A percentile compares a stretch with the other conserved stretches of the same genome.
Conservation (phyloP, 2,329 filamentous ascomycete genomes). For the Eutypella sp. region DNA sequence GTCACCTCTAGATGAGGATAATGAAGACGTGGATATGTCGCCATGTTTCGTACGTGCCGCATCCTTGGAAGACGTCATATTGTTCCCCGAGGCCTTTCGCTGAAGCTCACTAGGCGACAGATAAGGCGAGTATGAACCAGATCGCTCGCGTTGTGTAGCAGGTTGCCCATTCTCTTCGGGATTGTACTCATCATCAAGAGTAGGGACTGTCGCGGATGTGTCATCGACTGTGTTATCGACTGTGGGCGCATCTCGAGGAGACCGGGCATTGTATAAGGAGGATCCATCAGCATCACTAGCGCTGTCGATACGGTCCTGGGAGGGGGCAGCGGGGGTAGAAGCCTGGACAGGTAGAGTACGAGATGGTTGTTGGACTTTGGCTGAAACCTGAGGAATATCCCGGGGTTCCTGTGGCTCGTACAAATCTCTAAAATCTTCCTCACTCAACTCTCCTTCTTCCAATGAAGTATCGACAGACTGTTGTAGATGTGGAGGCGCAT, state of each 20-base stretch:
- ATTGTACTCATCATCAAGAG: constrained; percentile 18
- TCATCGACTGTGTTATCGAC: constrained; percentile 18
- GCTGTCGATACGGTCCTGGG: constrained; percentile 18
- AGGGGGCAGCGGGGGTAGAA: constrained; percentile 6
- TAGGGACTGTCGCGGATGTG: constrained; percentile 15
- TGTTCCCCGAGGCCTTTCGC: constrained; percentile 18
- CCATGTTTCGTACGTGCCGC: background rate
- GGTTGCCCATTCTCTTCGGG: constrained; percentile 23
- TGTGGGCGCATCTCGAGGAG: constrained; percentile 17
- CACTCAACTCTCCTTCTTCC: constrained; percentile 76
- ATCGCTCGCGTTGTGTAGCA: constrained; percentile 36
- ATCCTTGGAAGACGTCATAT: constrained; percentile 8
- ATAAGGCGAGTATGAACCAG: constrained; percentile 48
- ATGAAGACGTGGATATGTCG: too few species aligned
- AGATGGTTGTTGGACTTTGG: constrained; percentile 1
- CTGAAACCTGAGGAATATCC: too few species aligned
- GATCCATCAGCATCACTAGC: constrained; percentile 26
- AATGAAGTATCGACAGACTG: constrained; percentile 7
- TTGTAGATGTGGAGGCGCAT: constrained; percentile 1
- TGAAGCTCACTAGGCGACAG: constrained; percentile 45
- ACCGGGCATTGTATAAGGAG: constrained; percentile 26
- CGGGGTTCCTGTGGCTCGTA: constrained; percentile 39
- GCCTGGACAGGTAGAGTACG: constrained; percentile 6
- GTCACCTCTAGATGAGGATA: background rate
- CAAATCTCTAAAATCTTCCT: constrained; percentile 57